Evolutionary conservation across 1,284 basidiomycete genomes (phyloP).

Genomic region (Ustilago shanxiensis): DNA sequence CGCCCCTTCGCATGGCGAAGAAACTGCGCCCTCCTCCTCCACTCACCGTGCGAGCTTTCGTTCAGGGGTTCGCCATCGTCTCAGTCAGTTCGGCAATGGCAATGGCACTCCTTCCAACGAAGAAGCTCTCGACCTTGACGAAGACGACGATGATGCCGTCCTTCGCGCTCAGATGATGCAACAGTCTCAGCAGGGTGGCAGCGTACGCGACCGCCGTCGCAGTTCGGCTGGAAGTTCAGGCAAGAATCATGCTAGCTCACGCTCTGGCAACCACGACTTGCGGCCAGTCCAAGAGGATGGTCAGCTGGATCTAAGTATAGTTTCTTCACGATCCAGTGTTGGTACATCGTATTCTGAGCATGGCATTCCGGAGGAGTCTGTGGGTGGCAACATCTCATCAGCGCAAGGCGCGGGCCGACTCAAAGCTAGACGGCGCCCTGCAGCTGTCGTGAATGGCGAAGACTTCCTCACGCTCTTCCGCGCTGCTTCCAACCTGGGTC

Average conservation of each 20-base stretch:
- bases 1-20: slow-evolving; percentile 20
- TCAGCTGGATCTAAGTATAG: slow-evolving; percentile 30
- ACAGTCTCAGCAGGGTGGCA: background rate
- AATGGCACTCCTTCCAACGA: slow-evolving; percentile 30
- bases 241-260: slow-evolving; percentile 7
- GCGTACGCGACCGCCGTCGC: slow-evolving; percentile 17
- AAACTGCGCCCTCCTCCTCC: slow-evolving; percentile 5
- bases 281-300: slow-evolving; percentile 53
- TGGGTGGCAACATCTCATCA: slow-evolving; percentile 15
- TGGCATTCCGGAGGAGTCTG: slow-evolving; percentile 23
- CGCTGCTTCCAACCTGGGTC: slow-evolving; percentile 22
- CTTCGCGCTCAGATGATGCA: slow-evolving; percentile 28
- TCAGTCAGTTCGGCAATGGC: no score
- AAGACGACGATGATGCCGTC: slow-evolving; percentile 46
- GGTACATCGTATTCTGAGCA: slow-evolving; percentile 31
- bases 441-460: slow-evolving; percentile 23
- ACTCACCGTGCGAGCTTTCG: slow-evolving; percentile 22
- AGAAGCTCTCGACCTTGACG: slow-evolving; percentile 52
- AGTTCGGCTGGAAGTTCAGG: slow-evolving; percentile 45
- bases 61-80: slow-evolving; percentile 28
- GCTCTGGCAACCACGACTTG: slow-evolving; percentile 29
- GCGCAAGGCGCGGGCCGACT: slow-evolving; percentile 19
- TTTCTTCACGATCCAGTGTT: slow-evolving; percentile 42
- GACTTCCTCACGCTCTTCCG: slow-evolving; percentile 41
- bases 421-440: slow-evolving; percentile 11